Percentiles rank a stretch among this genome's conserved stretches.
phyloP scores from a whole-genome alignment of 805 yeast genomes.

The Cyberlindnera mycetangii region DNA sequence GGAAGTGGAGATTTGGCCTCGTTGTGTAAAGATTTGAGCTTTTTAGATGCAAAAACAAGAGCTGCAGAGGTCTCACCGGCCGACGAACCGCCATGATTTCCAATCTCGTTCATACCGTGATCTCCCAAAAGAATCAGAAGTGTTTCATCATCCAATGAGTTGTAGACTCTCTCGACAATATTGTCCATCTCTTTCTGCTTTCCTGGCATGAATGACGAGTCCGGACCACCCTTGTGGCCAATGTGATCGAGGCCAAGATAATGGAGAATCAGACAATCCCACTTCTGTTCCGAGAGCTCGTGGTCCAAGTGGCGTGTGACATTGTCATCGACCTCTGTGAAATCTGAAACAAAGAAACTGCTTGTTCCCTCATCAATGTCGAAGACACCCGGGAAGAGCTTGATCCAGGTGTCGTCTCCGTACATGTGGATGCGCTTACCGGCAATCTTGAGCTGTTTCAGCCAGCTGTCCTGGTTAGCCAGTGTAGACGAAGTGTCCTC shows the following conservation, averaged over 20 bases:
- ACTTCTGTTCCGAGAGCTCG: slow-evolving; percentile 48
- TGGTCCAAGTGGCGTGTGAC: slow-evolving; percentile 81
- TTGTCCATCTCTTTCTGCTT: slow-evolving; percentile 88
- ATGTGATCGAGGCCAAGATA: slow-evolving; percentile 95
- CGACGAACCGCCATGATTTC: slow-evolving; percentile 97
- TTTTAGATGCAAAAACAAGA: slow-evolving; percentile 63
- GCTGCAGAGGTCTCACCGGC: slow-evolving; percentile 90
- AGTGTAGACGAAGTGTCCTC: slow-evolving; percentile 71
- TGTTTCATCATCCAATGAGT: slow-evolving; percentile 45
- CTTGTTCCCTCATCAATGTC: slow-evolving; percentile 77
- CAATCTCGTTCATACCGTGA: slow-evolving; percentile 94
- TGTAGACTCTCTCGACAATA: slow-evolving; percentile 53
- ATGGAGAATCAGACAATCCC: slow-evolving; percentile 90
- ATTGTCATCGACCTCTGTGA: slow-evolving; percentile 88
- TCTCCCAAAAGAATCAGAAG: slow-evolving; percentile 82
- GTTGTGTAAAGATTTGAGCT: slow-evolving; percentile 36
- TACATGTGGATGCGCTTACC: slow-evolving; percentile 63
- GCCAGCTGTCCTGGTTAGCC: slow-evolving; percentile 82
- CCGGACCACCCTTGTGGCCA: slow-evolving; percentile 96
- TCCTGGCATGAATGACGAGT: slow-evolving; percentile 70
- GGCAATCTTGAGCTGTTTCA: slow-evolving; percentile 53
- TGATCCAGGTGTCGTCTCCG: slow-evolving; percentile 98
- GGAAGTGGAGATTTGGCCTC: slow-evolving; percentile 22
- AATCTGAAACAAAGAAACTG: slow-evolving; percentile 93
- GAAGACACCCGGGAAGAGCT: slow-evolving; percentile 76